Evolutionary conservation across 345 rosid genomes (phyloP).

Genomic region (Aquilaria yunnanensis): DNA sequence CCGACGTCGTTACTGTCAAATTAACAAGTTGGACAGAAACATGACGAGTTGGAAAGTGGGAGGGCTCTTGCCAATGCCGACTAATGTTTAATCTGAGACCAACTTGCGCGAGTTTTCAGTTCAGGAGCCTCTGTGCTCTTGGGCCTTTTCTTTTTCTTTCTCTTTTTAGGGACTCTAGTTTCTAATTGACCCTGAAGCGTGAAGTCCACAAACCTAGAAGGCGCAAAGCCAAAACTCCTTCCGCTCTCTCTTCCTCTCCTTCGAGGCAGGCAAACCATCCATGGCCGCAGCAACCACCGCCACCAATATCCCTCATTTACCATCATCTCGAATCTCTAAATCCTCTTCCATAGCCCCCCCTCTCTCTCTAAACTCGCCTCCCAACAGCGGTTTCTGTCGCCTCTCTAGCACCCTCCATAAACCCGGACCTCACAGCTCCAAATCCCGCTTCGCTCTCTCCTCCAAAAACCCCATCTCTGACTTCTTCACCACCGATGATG

Average conservation of each 20-base stretch:
- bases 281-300: conserved; percentile 38
- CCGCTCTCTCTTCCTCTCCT: background rate
- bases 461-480: conserved; percentile 38
- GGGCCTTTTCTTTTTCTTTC: no score
- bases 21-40: no score
- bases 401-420: conserved; percentile 38
- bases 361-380: conserved; percentile 17
- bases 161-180: no score
- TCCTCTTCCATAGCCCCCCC: conserved; percentile 7
- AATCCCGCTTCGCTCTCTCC: conserved; percentile 17
- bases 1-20: no score
- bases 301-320: conserved; percentile 13
- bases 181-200: background rate
- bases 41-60: no score
- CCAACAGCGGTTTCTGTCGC: conserved; percentile 11
- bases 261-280: conserved; percentile 7
- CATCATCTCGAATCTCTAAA: conserved; percentile 19
- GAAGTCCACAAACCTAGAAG: conserved; percentile 16
- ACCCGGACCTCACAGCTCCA: conserved; percentile 23
- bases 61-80: no score
- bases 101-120: no score
- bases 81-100: no score
- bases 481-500: conserved; percentile 25
- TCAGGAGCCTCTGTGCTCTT: no score
- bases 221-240: background rate